phyloP scores from a whole-genome alignment of 2,329 filamentous ascomycete species.

The Talaromyces sp. region DNA sequence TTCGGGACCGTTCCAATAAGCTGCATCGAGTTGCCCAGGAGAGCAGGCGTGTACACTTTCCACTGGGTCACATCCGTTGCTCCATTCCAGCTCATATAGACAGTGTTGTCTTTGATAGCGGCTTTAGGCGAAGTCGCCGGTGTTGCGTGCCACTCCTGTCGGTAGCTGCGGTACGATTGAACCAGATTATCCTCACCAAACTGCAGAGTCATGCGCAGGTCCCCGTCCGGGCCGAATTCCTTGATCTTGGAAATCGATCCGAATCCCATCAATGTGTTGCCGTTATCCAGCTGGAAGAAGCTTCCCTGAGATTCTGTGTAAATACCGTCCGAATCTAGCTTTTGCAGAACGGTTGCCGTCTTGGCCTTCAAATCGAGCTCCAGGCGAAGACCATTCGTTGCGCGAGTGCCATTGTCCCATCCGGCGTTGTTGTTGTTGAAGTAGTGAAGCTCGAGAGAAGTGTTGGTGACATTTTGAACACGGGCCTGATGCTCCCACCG shows the following conservation, averaged over 20 bases:
- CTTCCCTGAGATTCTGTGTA: slow-evolving; percentile 9
- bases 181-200: neutral
- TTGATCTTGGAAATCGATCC: slow-evolving; percentile 9
- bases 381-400: slow-evolving; percentile 8
- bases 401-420: neutral
- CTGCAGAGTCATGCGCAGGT: slow-evolving; percentile 6
- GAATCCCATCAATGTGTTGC: slow-evolving; percentile 6
- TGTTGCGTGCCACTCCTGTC: neutral
- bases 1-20: too few relatives aligned
- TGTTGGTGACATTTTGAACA: too few relatives aligned
- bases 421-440: too few relatives aligned
- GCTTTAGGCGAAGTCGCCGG: neutral
- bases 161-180: neutral
- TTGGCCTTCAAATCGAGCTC: slow-evolving; percentile 9
- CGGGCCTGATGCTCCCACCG: slow-evolving; percentile 6
- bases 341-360: slow-evolving; percentile 3
- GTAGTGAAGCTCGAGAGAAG: too few relatives aligned
- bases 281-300: slow-evolving; percentile 6
- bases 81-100: slow-evolving; percentile 14
- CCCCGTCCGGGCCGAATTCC: slow-evolving; percentile 9
- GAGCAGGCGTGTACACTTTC: neutral
- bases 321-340: neutral
- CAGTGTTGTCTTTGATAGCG: neutral
- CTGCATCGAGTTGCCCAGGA: too few relatives aligned
- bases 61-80: slow-evolving; percentile 10